phyloP scores from a whole-genome alignment of 2,329 filamentous ascomycete species.

The Botryotinia narcissicola region DNA sequence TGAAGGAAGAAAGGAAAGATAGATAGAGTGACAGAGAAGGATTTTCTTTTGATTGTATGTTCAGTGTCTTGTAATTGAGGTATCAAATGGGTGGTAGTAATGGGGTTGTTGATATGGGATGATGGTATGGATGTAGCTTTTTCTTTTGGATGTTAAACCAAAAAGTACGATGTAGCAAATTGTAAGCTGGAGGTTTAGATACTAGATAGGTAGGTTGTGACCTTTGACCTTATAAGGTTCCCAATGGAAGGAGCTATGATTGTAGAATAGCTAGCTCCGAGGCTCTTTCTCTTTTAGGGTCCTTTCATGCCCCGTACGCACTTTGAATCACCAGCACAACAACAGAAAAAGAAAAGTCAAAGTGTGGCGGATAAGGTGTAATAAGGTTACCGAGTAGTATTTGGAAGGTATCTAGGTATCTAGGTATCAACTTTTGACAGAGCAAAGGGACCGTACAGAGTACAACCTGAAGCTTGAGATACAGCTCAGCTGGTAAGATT shows the following conservation, averaged over 20 bases:
- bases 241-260: neutral
- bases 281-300: neutral
- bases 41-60: neutral
- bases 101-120: too few relatives aligned
- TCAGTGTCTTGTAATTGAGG: neutral
- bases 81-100: neutral
- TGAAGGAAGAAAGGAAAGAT: conserved; percentile 4
- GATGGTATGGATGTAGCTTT: neutral
- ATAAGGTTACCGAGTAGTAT: neutral
- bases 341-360: neutral
- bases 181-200: neutral
- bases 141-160: neutral
- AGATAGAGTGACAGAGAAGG: neutral
- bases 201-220: neutral
- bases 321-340: conserved; percentile 4
- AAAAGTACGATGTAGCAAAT: neutral
- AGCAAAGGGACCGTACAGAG: neutral
- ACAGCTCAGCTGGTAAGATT: neutral
- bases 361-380: neutral
- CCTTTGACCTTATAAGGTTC: neutral
- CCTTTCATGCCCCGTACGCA: neutral
- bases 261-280: conserved; percentile 2
- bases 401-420: neutral
- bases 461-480: neutral
- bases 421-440: neutral